These are phyloP conservation scores for Candida pseudofarinosa DNA, from an alignment of 805 yeast species.

Conservation along the genomic window DNA sequence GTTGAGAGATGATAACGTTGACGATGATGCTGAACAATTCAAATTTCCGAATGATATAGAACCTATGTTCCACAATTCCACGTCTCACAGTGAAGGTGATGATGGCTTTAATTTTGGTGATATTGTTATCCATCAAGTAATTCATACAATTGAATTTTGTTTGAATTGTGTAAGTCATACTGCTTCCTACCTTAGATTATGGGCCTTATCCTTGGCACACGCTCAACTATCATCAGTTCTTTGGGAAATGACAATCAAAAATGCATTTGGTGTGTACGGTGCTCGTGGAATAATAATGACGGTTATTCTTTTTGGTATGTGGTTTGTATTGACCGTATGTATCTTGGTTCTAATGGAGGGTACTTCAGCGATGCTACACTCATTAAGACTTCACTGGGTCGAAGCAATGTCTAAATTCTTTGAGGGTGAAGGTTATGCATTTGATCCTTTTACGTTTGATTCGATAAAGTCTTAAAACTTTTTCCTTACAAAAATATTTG, in stretches of 20 bases:
- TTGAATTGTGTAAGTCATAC: conserved; percentile 77
- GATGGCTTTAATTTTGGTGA: conserved; percentile 52
- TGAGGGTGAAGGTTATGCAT: conserved; percentile 70
- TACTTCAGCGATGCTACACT: conserved; percentile 79
- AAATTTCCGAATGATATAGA: conserved; percentile 39
- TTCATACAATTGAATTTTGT: conserved; percentile 77
- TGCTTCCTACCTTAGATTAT: conserved; percentile 70
- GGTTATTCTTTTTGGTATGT: conserved; percentile 62
- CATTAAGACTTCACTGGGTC: conserved; percentile 76
- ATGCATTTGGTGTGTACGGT: conserved; percentile 57
- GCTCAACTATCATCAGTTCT: conserved; percentile 72
- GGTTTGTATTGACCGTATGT: conserved; percentile 68
- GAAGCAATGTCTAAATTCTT: conserved; percentile 79
- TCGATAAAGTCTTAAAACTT: background rate
- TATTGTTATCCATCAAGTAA: conserved; percentile 72
- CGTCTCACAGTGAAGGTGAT: conserved; percentile 25
- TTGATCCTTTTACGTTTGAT: conserved; percentile 58
- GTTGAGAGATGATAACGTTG: conserved; percentile 11
- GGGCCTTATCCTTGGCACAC: conserved; percentile 79
- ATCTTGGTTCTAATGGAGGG: conserved; percentile 78
- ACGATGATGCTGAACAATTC: conserved; percentile 23
- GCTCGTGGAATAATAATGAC: conserved; percentile 52
- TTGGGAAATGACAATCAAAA: conserved; percentile 72
- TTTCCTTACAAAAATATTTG: too few species aligned
- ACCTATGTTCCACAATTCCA: conserved; percentile 23